Conservation (phyloP, 768 basidiomycete species). For the Gymnopilus junonius region DNA sequence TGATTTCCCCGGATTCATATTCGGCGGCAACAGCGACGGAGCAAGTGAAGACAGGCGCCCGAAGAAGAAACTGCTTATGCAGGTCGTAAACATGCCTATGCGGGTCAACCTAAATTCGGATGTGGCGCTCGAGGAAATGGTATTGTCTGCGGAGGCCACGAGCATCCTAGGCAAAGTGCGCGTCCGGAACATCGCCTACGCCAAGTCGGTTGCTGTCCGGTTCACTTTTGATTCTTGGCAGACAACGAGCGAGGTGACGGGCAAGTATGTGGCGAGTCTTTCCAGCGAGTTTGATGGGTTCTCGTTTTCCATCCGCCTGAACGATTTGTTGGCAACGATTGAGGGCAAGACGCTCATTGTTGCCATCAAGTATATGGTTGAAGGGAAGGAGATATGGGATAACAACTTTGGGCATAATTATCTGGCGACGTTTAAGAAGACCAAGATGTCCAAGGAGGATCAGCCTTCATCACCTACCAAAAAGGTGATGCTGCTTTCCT, state of each 20-base stretch:
- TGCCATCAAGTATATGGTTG: constrained; percentile 74
- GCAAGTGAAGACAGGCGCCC: constrained; percentile 33
- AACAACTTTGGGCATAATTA: constrained; percentile 86
- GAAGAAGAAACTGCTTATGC: constrained; percentile 55
- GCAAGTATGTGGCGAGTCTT: constrained; percentile 53
- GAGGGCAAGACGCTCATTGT: constrained; percentile 85
- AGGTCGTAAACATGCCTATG: constrained; percentile 69
- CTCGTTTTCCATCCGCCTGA: constrained; percentile 73
- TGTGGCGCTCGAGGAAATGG: constrained; percentile 58
- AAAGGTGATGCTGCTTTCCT: constrained; percentile 24
- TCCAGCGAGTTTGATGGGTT: constrained; percentile 67
- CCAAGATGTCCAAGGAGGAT: constrained; percentile 23
- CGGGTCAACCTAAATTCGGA: constrained; percentile 42
- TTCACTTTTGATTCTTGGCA: constrained; percentile 97
- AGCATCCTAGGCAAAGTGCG: constrained; percentile 74
- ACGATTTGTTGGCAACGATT: constrained; percentile 75
- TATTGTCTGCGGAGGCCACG: constrained; percentile 53
- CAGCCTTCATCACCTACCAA: constrained; percentile 11
- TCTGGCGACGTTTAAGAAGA: constrained; percentile 64
- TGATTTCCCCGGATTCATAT: constrained; percentile 75
- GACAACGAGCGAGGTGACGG: constrained; percentile 92
- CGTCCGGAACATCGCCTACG: constrained; percentile 85
- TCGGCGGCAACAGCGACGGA: constrained; percentile 34
- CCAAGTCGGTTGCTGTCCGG: constrained; percentile 85
- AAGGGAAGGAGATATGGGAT: constrained; percentile 88